Conservation (phyloP, 768 basidiomycete genomes). For the Boletus pseudo-olivaceus region DNA sequence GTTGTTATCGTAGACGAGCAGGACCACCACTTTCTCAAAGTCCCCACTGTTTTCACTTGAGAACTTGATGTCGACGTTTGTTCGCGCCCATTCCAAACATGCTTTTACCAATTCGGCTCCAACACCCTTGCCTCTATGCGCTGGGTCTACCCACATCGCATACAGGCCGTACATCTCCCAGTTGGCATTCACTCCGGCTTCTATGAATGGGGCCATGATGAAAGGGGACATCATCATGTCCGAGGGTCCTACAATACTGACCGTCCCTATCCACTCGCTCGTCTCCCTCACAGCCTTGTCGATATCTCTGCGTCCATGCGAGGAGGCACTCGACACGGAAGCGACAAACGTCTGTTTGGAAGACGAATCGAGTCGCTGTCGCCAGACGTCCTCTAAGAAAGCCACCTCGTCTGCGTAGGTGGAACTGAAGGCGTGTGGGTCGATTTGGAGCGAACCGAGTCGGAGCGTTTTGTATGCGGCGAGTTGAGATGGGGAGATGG, state of each 20-base stretch:
- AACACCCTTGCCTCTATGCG: constrained; percentile 24
- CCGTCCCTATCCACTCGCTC: constrained; percentile 22
- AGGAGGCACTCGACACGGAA: not conserved
- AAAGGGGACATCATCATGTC: not conserved
- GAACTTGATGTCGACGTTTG: constrained; percentile 13
- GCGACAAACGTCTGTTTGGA: constrained; percentile 17
- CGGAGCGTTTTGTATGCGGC: constrained; percentile 18
- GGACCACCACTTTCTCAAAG: constrained; percentile 14
- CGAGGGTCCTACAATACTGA: constrained; percentile 13
- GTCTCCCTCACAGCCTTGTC: not conserved
- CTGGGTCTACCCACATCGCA: constrained; percentile 30
- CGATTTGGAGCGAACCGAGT: constrained; percentile 20
- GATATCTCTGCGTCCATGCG: not conserved
- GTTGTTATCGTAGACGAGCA: constrained; percentile 18
- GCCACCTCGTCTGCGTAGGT: constrained; percentile 21
- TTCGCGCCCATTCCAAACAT: constrained; percentile 26
- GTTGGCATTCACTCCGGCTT: constrained; percentile 7
- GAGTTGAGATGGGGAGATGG: constrained; percentile 24
- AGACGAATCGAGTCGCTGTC: constrained; percentile 13
- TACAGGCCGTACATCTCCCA: constrained; percentile 22
- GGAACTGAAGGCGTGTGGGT: constrained; percentile 22
- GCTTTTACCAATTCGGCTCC: constrained; percentile 13
- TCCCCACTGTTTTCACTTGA: not conserved
- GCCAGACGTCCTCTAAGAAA: constrained; percentile 22
- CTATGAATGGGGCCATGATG: constrained; percentile 9